Evolutionary conservation across 495 filamentous ascomycete genomes (phyloP), one percentile per base, ranked within the genome.

Genomic region (Trichodelitschia bisporula): DNA sequence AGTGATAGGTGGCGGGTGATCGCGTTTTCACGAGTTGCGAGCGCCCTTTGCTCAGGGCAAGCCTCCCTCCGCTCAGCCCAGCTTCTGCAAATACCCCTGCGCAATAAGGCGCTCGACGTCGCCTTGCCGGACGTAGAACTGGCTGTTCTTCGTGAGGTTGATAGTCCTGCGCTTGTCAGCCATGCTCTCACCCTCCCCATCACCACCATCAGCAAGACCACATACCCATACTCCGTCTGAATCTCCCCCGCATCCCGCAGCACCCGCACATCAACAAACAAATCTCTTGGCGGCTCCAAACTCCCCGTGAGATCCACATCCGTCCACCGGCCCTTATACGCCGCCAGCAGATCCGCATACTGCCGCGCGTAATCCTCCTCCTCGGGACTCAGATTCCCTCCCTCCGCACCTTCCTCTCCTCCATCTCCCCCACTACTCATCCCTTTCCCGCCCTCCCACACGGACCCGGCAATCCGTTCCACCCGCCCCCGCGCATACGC

Each of bases 251-350:
- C 89, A 57, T 99, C 86, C 47, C 86, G 92, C 37, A 99, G 51
- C 31, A 95, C 89, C 32, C 89, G 58, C 30, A 99, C 89, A 52
- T 99, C 89, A 47, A 99, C 89, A 47, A 99, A 99, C 30, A 99
- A 53, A 56, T 99, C 89, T 45, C 64, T 69, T 18, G 89, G 86
- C 19, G 89, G 89, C 45, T 95, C 83, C 47, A 99, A 59, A 39
- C 75, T 83, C 26, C 89, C 89, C 10, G 86, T 95, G 33, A 99
- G 55, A 51, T 99, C 89, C 31, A 99, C 72, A 51, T 99, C 89
- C 15, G 84, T 95, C 84, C 86, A 99, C 41, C 92, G 82, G 1
- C 89, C 89, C 50, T 99, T 99, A 53, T 90, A 93, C 11, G 82
- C 78, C 15, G 86, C 79, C 26, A 99, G 56, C 43, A 99, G 62